A percentile compares a stretch with the other conserved stretches of the same genome.
Conservation (phyloP, 768 basidiomycete genomes). For the Lenzites betulinus region DNA sequence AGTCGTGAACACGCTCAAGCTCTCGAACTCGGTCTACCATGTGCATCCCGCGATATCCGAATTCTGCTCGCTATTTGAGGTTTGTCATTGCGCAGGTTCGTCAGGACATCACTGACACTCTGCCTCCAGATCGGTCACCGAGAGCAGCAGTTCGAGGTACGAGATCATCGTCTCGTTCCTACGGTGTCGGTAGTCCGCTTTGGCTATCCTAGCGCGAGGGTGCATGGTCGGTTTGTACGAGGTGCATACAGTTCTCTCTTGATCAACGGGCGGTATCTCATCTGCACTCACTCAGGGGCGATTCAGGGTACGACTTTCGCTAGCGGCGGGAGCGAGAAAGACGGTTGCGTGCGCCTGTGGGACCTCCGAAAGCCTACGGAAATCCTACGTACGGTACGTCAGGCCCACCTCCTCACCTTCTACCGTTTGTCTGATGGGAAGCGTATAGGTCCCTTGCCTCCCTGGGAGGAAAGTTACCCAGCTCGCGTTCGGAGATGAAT, state of each 20-base stretch:
- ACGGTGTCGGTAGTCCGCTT: conserved; percentile 43
- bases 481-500: conserved; percentile 36
- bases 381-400: conserved; percentile 20
- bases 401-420: conserved; percentile 20
- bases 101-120: background rate
- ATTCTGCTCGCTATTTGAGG: conserved; percentile 48
- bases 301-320: conserved; percentile 36
- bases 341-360: conserved; percentile 48
- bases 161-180: conserved; percentile 45
- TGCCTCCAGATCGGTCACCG: conserved; percentile 45
- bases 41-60: conserved; percentile 40
- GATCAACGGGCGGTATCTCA: background rate
- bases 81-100: conserved; percentile 16
- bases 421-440: background rate
- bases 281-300: conserved; percentile 20
- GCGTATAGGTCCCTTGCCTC: conserved; percentile 37
- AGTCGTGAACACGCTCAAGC: conserved; percentile 41
- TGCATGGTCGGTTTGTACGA: conserved; percentile 48
- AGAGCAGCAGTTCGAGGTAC: conserved; percentile 55
- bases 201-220: conserved; percentile 40
- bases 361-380: conserved; percentile 44
- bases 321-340: conserved; percentile 41
- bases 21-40: conserved; percentile 48
- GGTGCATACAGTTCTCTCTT: conserved; percentile 32
- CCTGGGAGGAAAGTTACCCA: conserved; percentile 41